These are phyloP conservation scores for Trifolium fragiferum DNA, from an alignment of 306 rosid genomes.

Conservation along the genomic window DNA sequence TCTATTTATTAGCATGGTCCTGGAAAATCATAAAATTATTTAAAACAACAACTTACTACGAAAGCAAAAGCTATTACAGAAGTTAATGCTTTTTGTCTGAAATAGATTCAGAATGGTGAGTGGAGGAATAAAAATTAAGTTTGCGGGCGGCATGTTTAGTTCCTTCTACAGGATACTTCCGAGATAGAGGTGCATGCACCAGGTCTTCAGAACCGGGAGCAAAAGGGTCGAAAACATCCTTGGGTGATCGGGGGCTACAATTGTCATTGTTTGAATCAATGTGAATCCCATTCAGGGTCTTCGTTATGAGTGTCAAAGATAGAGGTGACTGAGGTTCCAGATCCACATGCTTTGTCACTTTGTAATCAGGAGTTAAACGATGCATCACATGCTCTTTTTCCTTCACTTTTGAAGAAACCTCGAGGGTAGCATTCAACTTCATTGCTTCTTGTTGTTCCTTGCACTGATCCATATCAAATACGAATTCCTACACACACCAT, in stretches of 20 bases:
- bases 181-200: background rate
- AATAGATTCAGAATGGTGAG: background rate
- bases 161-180: background rate
- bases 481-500: conserved; percentile 4
- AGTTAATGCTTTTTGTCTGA: background rate
- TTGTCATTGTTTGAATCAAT: background rate
- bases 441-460: background rate
- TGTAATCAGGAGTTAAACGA: background rate
- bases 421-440: background rate
- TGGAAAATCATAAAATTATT: background rate
- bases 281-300: background rate
- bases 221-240: background rate
- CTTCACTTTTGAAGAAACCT: background rate
- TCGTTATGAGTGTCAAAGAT: background rate
- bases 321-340: background rate
- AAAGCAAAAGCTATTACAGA: background rate
- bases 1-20: background rate
- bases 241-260: background rate
- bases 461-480: background rate
- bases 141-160: background rate
- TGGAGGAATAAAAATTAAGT: background rate
- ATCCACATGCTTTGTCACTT: background rate
- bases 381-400: background rate
- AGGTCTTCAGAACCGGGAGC: background rate
- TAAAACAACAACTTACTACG: background rate